Conservation (phyloP, 1,284 basidiomycete species). For the Cryptococcus floricola region DNA sequence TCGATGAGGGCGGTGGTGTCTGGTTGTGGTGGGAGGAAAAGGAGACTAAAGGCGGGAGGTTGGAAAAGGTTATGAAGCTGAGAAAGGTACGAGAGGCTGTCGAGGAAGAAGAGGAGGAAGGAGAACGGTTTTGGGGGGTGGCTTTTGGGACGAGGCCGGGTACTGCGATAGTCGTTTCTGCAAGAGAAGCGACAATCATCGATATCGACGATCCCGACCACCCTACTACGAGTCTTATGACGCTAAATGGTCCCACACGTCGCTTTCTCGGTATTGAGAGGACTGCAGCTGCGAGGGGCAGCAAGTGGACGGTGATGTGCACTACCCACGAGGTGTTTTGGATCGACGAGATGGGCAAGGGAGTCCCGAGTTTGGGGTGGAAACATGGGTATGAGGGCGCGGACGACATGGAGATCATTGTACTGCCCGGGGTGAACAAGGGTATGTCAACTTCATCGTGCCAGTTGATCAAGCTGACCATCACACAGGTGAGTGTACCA, state of each 20-base stretch:
- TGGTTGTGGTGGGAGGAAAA: slow-evolving; percentile 39
- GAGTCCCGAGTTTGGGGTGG: slow-evolving; percentile 22
- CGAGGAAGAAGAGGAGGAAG: slow-evolving; percentile 5
- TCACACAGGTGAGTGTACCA: background rate
- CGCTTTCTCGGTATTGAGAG: slow-evolving; percentile 31
- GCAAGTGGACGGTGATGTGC: slow-evolving; percentile 15
- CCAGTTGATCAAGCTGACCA: background rate
- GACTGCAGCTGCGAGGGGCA: slow-evolving; percentile 15
- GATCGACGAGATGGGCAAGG: slow-evolving; percentile 28
- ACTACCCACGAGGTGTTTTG: slow-evolving; percentile 36
- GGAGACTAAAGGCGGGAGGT: slow-evolving; percentile 5
- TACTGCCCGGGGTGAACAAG: slow-evolving; percentile 9
- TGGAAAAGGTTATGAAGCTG: slow-evolving; percentile 22
- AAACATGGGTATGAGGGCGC: slow-evolving; percentile 25
- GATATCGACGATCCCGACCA: slow-evolving; percentile 21
- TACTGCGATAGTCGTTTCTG: slow-evolving; percentile 32
- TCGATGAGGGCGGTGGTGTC: slow-evolving; percentile 38
- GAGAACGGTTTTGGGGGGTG: slow-evolving; percentile 30
- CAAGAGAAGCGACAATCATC: slow-evolving; percentile 13
- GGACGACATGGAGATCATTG: slow-evolving; percentile 17
- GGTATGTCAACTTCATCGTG: background rate
- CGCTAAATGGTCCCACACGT: slow-evolving; percentile 12
- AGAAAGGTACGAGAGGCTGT: slow-evolving; percentile 18
- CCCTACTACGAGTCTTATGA: slow-evolving; percentile 12
- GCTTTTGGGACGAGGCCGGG: slow-evolving; percentile 30